Evolutionary conservation across 2,329 filamentous ascomycete genomes (phyloP).

Genomic region (Calonectria hongkongensis): DNA sequence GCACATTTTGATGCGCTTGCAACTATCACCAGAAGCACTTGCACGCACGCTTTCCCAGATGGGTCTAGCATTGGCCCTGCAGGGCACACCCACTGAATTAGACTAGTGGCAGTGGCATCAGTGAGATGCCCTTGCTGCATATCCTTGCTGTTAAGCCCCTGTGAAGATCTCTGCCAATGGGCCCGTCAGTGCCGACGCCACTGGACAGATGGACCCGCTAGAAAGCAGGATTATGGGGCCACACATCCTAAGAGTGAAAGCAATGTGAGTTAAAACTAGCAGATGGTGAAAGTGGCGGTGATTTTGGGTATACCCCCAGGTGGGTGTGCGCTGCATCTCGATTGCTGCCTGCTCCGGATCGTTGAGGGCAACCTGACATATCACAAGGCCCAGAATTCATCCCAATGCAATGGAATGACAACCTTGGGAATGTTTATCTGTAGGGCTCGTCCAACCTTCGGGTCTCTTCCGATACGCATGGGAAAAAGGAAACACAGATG

Average conservation of each 20-base stretch:
- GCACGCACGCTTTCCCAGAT: constrained; percentile 8
- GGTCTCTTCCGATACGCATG: neutral
- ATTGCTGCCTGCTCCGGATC: neutral
- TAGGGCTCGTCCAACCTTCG: neutral
- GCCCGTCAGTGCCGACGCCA: neutral
- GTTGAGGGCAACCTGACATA: neutral
- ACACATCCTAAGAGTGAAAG: neutral
- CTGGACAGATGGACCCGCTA: neutral
- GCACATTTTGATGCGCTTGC: neutral
- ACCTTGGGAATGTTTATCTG: neutral
- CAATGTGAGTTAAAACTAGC: neutral
- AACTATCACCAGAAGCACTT: neutral
- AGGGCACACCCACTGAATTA: neutral
- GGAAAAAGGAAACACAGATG: too few species aligned
- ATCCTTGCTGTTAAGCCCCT: neutral
- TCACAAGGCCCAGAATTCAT: neutral
- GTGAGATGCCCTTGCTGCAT: neutral
- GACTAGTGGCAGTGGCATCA: constrained; percentile 3
- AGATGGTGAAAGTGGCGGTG: neutral
- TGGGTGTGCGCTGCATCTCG: neutral
- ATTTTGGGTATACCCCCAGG: neutral
- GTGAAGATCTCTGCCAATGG: constrained; percentile 4
- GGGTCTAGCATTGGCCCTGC: neutral
- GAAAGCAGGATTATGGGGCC: neutral
- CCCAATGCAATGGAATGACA: neutral